Percentiles rank a stretch among this genome's conserved stretches.
Evolutionary conservation across 345 rosid species (phyloP).

Genomic region (Ailanthus altissimus): DNA sequence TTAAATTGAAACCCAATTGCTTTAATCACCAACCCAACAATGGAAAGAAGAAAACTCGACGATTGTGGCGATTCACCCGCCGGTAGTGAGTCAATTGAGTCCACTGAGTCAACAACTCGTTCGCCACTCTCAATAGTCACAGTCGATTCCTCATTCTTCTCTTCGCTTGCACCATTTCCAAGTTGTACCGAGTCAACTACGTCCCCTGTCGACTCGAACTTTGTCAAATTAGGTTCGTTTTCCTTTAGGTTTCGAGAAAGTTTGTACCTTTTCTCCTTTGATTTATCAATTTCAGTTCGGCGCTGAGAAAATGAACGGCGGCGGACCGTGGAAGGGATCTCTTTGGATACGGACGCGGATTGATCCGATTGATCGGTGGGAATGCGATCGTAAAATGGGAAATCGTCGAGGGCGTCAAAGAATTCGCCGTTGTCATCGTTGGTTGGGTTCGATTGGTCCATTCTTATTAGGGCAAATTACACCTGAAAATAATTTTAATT

Average conservation of each 20-base stretch:
- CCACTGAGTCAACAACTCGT: slow-evolving; percentile 19
- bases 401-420: slow-evolving; percentile 60
- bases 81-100: background rate
- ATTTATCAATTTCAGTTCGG: background rate
- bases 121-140: slow-evolving; percentile 22
- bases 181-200: slow-evolving; percentile 28
- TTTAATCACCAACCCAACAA: slow-evolving; percentile 55
- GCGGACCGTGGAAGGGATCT: slow-evolving; percentile 31
- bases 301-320: slow-evolving; percentile 30
- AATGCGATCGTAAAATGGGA: slow-evolving; percentile 51
- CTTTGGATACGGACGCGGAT: slow-evolving; percentile 27
- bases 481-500: background rate
- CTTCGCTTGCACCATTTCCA: background rate
- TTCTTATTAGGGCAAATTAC: background rate
- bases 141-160: slow-evolving; percentile 31
- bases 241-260: slow-evolving; percentile 30
- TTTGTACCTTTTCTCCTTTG: slow-evolving; percentile 24
- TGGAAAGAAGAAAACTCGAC: slow-evolving; percentile 40
- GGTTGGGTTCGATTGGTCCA: slow-evolving; percentile 30
- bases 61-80: slow-evolving; percentile 20
- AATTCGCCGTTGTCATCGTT: slow-evolving; percentile 38
- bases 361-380: slow-evolving; percentile 30
- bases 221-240: slow-evolving; percentile 30
- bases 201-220: slow-evolving; percentile 23
- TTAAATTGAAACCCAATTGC: slow-evolving; percentile 65